Evolutionary conservation across 2,329 filamentous ascomycete species (phyloP).

Genomic region (Epichloe sibirici): DNA sequence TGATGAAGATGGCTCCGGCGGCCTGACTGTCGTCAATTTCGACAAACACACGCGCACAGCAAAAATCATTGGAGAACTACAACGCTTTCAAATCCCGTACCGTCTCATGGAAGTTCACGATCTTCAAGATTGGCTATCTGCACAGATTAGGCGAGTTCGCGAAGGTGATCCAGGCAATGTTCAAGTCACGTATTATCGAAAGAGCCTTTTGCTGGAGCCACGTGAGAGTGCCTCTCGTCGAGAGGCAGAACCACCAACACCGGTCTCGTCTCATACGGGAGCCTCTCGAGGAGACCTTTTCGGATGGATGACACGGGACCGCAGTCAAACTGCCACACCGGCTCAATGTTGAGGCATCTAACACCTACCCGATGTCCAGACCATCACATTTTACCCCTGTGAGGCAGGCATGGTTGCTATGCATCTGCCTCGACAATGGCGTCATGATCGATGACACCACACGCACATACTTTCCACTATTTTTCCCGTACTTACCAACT

Average conservation of each 20-base stretch:
- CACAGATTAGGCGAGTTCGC: slow-evolving; percentile 67
- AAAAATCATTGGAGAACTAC: slow-evolving; percentile 89
- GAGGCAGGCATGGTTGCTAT: not conserved
- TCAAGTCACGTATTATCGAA: slow-evolving; percentile 60
- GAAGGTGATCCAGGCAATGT: slow-evolving; percentile 42
- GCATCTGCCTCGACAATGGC: not conserved
- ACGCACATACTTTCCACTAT: not conserved
- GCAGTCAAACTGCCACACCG: slow-evolving; percentile 19
- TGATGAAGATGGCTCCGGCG: slow-evolving; percentile 50
- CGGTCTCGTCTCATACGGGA: slow-evolving; percentile 16
- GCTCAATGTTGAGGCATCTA: slow-evolving; percentile 8
- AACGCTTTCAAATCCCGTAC: slow-evolving; percentile 93
- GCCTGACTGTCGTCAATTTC: slow-evolving; percentile 83
- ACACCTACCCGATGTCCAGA: not conserved
- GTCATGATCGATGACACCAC: not conserved
- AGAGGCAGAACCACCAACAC: slow-evolving; percentile 21
- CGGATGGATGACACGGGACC: slow-evolving; percentile 39
- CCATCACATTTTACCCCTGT: not conserved
- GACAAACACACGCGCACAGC: slow-evolving; percentile 93
- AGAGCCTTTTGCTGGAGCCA: slow-evolving; percentile 75
- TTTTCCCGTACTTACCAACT: not conserved
- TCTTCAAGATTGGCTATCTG: slow-evolving; percentile 84
- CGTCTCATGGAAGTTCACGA: slow-evolving; percentile 71
- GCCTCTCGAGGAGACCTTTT: slow-evolving; percentile 31
- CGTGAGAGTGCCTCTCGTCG: slow-evolving; percentile 35